Evolutionary conservation across 176 grass and related monocot genomes (phyloP).

Genomic region (Aechmea fasciata): DNA sequence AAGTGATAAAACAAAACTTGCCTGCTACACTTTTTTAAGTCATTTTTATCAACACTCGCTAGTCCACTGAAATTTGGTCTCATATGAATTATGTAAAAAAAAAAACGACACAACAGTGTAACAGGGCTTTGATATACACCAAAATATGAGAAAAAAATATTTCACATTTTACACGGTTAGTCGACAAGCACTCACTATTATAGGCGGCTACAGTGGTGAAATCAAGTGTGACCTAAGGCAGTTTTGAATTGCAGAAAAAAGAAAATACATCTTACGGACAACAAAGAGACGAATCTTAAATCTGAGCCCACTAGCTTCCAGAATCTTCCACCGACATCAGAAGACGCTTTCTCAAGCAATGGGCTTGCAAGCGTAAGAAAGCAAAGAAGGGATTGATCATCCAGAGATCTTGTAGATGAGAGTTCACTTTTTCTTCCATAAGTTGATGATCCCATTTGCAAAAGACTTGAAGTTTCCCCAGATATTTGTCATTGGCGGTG

Average conservation of each 20-base stretch:
- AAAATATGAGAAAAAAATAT: too few species aligned
- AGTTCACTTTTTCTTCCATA: constrained; percentile 63
- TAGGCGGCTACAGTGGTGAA: too few species aligned
- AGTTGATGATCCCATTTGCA: constrained; percentile 47
- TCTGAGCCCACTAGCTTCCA: background rate
- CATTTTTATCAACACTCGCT: too few species aligned
- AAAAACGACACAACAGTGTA: too few species aligned
- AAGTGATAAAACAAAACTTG: too few species aligned
- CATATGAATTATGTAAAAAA: too few species aligned
- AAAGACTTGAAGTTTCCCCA: constrained; percentile 59
- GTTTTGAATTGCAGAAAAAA: background rate
- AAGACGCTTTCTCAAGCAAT: background rate
- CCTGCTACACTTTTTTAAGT: too few species aligned
- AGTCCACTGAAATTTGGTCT: too few species aligned
- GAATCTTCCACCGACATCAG: background rate
- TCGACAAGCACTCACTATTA: too few species aligned
- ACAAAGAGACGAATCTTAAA: background rate
- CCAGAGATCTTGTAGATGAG: background rate
- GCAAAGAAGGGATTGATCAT: constrained; percentile 1
- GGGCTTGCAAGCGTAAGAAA: background rate
- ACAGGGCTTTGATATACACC: too few species aligned
- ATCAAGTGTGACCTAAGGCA: too few species aligned
- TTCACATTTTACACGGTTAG: too few species aligned
- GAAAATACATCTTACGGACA: background rate
- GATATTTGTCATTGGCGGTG: constrained; percentile 18